Evolutionary conservation across 2,329 filamentous ascomycete genomes (phyloP), one percentile per base, ranked within the genome.

Genomic region (Diaporthe batatas): DNA sequence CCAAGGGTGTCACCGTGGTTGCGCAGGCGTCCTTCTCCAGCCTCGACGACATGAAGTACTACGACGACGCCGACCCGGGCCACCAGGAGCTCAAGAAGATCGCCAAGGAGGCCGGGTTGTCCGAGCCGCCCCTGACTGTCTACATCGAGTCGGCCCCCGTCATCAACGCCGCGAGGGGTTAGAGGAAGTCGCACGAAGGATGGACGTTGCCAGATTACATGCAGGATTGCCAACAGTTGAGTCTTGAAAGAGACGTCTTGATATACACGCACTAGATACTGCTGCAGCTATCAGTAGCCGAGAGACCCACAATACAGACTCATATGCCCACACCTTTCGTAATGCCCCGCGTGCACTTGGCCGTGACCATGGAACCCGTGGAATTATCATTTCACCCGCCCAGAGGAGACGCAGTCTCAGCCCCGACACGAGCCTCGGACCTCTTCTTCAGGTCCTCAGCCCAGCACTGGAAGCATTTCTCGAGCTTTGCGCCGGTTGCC

Each of bases 31-130:
- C 89, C 59, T 94, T 94, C 78, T 86, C 87, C 58, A 91, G 83
- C 73, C 77, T 90, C 70, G 91, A 91, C 16, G 92, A 94, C 79
- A 90, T 94, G 88, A 85, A 89, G 76, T 94, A 88, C 82, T 94
- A 93, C 80, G 92, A 94, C 79, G 83, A 84, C 12, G 84, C 79
- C 70, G 87, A 85, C 76, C 73, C 77, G n/a, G 84, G 84, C 2
- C 86, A 88, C 75, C 76, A 78, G 72, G 79, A 75, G 32, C 81
- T 87, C 73, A 86, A 85, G 80, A 77, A 76, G 44, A 75, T 77
- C 2, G 82, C 81, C 18, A 69, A 49, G n/a, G 76, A 72, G 23
- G 74, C 86, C 34, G 77, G 76, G 8, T 72, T 84, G 11, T 76
- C 81, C 47, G 84, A 79, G 73, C 77, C 75, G 69, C 78, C 79